Percentiles rank a stretch among this genome's conserved stretches.
These are phyloP conservation scores for Dendrocalamus latiflorus DNA, from an alignment of 202 grass and related monocot genomes.

Conservation along the genomic window DNA sequence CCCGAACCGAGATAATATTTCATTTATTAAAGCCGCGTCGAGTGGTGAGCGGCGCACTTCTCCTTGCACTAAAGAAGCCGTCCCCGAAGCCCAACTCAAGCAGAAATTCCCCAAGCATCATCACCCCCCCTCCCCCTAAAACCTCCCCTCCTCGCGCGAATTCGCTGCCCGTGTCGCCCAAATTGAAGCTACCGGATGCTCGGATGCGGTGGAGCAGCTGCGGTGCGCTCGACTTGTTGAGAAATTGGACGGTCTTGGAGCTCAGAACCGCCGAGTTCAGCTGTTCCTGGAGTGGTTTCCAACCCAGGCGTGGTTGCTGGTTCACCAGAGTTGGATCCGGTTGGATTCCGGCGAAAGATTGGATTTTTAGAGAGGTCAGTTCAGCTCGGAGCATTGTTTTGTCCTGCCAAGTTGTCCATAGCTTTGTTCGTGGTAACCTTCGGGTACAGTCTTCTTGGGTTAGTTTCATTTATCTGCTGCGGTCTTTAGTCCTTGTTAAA, in stretches of 20 bases:
- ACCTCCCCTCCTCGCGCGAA: not conserved
- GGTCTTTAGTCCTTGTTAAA: not conserved
- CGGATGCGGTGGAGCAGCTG: not conserved
- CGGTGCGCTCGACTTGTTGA: not conserved
- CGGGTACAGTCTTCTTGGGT: conserved; percentile 6
- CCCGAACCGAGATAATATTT: not conserved
- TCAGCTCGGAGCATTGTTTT: not conserved
- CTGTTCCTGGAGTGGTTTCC: not conserved
- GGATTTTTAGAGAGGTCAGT: not conserved
- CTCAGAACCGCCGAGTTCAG: not conserved
- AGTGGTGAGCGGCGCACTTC: conserved; percentile 13
- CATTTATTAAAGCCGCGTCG: conserved; percentile 24
- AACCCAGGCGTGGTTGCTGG: not conserved
- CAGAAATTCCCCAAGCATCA: not conserved
- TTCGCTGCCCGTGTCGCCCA: not conserved
- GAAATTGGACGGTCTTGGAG: not conserved
- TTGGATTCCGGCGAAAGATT: not conserved
- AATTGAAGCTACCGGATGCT: not conserved
- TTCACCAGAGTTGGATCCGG: conserved; percentile 23
- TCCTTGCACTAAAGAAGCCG: conserved; percentile 23
- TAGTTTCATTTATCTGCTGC: not conserved
- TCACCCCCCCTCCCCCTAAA: not conserved
- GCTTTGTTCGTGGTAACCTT: not conserved
- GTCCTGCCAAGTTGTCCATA: not conserved
- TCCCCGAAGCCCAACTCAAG: not conserved